Base-by-base conservation (phyloP, 805 yeast genomes). In the Cyberlindnera mycetangii region DNA sequence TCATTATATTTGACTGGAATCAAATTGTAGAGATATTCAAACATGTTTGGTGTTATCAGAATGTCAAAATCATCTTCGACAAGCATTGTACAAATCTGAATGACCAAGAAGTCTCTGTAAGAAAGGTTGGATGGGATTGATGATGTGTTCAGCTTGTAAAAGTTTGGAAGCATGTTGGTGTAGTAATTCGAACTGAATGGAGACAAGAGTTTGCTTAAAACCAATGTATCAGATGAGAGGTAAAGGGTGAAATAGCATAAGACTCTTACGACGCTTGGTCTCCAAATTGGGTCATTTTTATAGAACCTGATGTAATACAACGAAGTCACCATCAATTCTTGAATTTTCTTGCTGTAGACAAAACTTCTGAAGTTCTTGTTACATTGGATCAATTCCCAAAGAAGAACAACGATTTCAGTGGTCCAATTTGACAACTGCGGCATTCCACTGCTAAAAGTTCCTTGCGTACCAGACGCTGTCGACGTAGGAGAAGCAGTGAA, bases 321-420 rank as follows among this genome's bases (percentile, higher is more conserved):
- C 16, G 85, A 62, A 2, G 75, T 62, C 0, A 85, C 66, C 34
- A 77, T 61, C 32, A 85, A 61, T 52, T 83, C 83, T 24, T 74
- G 68, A 2, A 81, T 75, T 49, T 71, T 70, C 36, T 71, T 68
- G 12, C 71, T 69, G 3, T 72, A 62, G 24, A 79, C 64, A 40
- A 70, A 66, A 15, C 59, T 56, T 46, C 72, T 72, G 55, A 84
- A 81, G 39, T 63, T 64, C 47, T 70, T 70, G 64, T 92, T 92
- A 53, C 89, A 81, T 58, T 87, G 92, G 27, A 78, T 65, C 34
- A 89, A 65, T 55, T 86, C 95, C 86, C 95, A 87, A 14, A 85
- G 52, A 8, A 90, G 59, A 59, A 84, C 72, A 6, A 79, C 62
- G n/a, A 76, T 58, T 56, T 84, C 90, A 4, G 71, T 65, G 2